Evolutionary conservation across 2,329 filamentous ascomycete genomes (phyloP).

Genomic region (Diaporthe nobilis): DNA sequence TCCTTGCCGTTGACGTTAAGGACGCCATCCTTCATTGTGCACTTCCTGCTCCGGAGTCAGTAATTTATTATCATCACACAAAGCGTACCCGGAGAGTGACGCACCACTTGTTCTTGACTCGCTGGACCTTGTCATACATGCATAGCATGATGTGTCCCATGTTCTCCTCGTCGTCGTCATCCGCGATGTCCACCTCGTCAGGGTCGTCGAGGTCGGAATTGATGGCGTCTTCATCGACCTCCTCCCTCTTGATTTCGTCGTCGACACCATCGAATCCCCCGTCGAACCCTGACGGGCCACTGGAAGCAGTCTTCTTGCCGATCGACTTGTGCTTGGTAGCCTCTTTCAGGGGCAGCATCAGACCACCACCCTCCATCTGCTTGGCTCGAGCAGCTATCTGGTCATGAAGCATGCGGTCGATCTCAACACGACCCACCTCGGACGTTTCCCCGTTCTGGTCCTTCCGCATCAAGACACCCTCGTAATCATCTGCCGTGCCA

Average conservation of each 20-base stretch:
- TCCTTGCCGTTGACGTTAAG: slow-evolving; percentile 94
- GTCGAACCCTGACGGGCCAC: slow-evolving; percentile 61
- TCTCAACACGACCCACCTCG: slow-evolving; percentile 72
- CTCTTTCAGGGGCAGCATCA: slow-evolving; percentile 80
- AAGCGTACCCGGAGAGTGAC: slow-evolving; percentile 45
- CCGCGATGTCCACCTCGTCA: slow-evolving; percentile 86
- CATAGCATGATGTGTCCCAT: slow-evolving; percentile 95
- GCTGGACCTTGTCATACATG: slow-evolving; percentile 99
- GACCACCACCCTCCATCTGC: slow-evolving; percentile 79
- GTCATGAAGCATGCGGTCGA: slow-evolving; percentile 78
- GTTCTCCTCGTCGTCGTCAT: slow-evolving; percentile 88
- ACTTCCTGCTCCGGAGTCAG: slow-evolving; percentile 77
- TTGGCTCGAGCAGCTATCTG: slow-evolving; percentile 76
- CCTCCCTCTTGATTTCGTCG: slow-evolving; percentile 72
- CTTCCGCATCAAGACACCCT: slow-evolving; percentile 72
- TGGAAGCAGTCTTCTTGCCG: slow-evolving; percentile 44
- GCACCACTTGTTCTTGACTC: slow-evolving; percentile 98
- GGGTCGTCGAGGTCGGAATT: slow-evolving; percentile 98
- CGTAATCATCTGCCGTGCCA: slow-evolving; percentile 74
- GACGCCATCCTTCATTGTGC: slow-evolving; percentile 95
- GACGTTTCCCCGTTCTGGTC: slow-evolving; percentile 66
- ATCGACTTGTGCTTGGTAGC: slow-evolving; percentile 58
- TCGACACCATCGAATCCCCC: slow-evolving; percentile 68
- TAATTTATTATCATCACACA: not conserved
- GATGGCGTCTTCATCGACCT: slow-evolving; percentile 92